Evolutionary conservation across 352 stramenopile species (phyloP).

Genomic region (Pythium monospermum): DNA sequence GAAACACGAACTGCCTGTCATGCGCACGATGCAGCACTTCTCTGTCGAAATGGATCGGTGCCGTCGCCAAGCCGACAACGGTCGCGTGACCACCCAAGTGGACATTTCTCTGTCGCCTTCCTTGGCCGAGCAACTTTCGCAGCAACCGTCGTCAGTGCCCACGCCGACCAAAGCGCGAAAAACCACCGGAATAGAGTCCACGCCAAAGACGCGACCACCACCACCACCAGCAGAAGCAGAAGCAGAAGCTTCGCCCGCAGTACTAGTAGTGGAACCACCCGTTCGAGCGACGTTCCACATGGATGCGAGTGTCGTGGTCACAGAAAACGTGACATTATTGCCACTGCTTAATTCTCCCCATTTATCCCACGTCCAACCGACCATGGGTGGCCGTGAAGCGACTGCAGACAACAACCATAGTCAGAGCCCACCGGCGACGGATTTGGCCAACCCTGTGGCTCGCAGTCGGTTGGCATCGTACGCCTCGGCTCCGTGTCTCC

Average conservation of each 20-base stretch:
- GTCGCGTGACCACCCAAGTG: neutral
- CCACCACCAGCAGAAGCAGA: neutral
- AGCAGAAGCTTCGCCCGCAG: too few species aligned
- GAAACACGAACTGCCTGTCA: slow-evolving; percentile 13
- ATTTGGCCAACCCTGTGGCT: too few species aligned
- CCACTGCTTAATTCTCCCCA: slow-evolving; percentile 26
- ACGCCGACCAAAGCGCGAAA: neutral
- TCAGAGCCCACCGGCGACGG: neutral
- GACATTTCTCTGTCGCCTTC: slow-evolving; percentile 8
- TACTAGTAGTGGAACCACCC: too few species aligned
- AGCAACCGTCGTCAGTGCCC: neutral
- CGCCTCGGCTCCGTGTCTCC: slow-evolving; percentile 2
- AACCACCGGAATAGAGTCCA: slow-evolving; percentile 29
- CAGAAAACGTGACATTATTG: slow-evolving; percentile 34
- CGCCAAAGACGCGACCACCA: slow-evolving; percentile 24
- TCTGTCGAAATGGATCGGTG: slow-evolving; percentile 4
- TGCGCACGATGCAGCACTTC: slow-evolving; percentile 15
- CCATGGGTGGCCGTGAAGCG: neutral
- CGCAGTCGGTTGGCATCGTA: too few species aligned
- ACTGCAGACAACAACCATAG: neutral
- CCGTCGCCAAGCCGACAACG: neutral
- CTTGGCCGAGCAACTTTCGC: slow-evolving; percentile 3
- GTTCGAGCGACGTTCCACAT: slow-evolving; percentile 25
- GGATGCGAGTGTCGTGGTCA: slow-evolving; percentile 32
- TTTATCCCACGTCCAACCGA: neutral